Conservation (phyloP, 306 rosid species). For the Cyclanthera cordifolia region DNA sequence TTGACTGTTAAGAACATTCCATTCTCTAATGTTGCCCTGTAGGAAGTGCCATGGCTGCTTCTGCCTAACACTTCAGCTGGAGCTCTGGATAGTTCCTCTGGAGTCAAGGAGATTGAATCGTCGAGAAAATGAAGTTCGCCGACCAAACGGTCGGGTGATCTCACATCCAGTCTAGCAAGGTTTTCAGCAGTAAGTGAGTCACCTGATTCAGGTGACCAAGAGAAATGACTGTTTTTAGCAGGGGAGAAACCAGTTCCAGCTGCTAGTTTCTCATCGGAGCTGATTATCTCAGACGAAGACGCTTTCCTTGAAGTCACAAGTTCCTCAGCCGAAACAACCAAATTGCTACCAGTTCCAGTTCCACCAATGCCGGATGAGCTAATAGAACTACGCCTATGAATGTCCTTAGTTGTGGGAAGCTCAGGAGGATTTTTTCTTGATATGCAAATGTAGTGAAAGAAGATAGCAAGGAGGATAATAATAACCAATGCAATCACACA, state of each 20-base stretch:
- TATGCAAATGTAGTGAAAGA: slow-evolving; percentile 61
- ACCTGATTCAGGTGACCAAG: slow-evolving; percentile 95
- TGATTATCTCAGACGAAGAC: slow-evolving; percentile 52
- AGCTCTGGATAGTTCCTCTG: slow-evolving; percentile 86
- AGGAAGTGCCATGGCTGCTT: slow-evolving; percentile 96
- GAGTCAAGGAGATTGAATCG: slow-evolving; percentile 62
- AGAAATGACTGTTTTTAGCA: slow-evolving; percentile 57
- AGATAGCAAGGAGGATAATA: slow-evolving; percentile 66
- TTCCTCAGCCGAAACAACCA: slow-evolving; percentile 82
- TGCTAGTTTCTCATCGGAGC: slow-evolving; percentile 53
- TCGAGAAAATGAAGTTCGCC: slow-evolving; percentile 95
- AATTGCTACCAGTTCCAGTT: slow-evolving; percentile 40
- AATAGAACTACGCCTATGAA: slow-evolving; percentile 28
- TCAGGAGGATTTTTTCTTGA: slow-evolving; percentile 46
- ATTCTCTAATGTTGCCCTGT: slow-evolving; percentile 77
- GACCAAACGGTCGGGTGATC: slow-evolving; percentile 79
- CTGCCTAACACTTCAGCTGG: slow-evolving; percentile 97
- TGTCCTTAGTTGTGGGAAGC: slow-evolving; percentile 33
- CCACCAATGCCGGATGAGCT: slow-evolving; percentile 37
- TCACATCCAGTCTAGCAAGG: slow-evolving; percentile 61
- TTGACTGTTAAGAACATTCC: slow-evolving; percentile 79
- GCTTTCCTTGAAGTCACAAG: slow-evolving; percentile 65
- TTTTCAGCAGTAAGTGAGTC: slow-evolving; percentile 56
- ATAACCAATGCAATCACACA: slow-evolving; percentile 67
- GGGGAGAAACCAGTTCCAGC: slow-evolving; percentile 74